Conservation (phyloP, 371 early-diverging fungal genomes). For the Zychaea mexicana region DNA sequence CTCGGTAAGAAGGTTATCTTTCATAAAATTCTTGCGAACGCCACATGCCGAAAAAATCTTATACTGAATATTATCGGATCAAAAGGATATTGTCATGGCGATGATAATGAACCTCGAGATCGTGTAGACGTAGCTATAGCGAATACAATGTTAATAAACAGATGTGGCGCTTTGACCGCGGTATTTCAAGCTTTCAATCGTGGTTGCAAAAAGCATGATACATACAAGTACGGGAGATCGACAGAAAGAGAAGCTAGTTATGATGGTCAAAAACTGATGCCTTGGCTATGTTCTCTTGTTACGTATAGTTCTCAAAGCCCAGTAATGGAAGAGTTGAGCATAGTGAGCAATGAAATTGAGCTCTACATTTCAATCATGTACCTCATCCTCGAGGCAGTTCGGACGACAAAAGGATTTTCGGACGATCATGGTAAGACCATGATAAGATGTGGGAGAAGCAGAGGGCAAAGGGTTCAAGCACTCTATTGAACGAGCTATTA, state of each 20-base stretch:
- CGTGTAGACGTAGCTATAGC: constrained; percentile 32
- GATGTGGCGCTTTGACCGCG: constrained; percentile 52
- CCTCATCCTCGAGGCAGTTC: constrained; percentile 52
- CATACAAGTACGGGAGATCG: constrained; percentile 20
- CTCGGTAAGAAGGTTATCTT: constrained; percentile 50
- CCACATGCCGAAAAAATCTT: no score
- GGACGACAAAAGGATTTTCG: constrained; percentile 35
- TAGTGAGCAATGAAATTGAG: constrained; percentile 60
- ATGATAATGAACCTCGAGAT: constrained; percentile 36
- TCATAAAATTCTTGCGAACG: no score
- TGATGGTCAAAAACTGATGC: no score
- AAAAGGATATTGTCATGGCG: background rate
- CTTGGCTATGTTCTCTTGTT: background rate
- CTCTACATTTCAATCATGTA: constrained; percentile 63
- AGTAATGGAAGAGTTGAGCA: constrained; percentile 20
- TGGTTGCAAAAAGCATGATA: constrained; percentile 33
- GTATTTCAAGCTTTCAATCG: constrained; percentile 52
- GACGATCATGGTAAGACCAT: constrained; percentile 42
- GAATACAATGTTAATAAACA: constrained; percentile 50
- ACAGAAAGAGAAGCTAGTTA: no score
- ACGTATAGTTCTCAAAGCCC: constrained; percentile 1
- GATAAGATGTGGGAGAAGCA: background rate
- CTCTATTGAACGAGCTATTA: background rate
- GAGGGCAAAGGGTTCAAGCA: background rate
- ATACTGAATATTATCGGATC: no score